phyloP scores from a whole-genome alignment of 768 basidiomycete genomes.

The Boletus bicolor region DNA sequence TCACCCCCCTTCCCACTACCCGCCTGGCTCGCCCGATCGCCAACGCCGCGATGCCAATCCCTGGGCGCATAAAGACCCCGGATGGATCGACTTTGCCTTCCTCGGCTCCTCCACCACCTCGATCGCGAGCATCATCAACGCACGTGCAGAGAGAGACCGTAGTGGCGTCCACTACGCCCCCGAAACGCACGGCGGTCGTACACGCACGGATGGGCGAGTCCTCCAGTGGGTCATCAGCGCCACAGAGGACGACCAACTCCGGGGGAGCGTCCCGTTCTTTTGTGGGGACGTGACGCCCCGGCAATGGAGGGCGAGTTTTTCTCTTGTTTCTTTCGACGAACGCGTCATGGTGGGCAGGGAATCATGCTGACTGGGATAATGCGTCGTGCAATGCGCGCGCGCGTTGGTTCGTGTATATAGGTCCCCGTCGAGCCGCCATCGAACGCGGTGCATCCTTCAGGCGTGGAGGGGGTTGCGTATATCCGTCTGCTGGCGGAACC shows the following conservation, averaged over 20 bases:
- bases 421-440: slow-evolving; percentile 48
- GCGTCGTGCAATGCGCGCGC: too few relatives aligned
- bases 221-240: slow-evolving; percentile 58
- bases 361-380: background rate
- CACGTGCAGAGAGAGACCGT: slow-evolving; percentile 40
- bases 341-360: background rate
- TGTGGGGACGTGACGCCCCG: slow-evolving; percentile 72
- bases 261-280: slow-evolving; percentile 59
- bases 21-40: slow-evolving; percentile 45
- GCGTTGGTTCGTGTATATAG: slow-evolving; percentile 26
- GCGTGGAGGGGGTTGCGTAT: slow-evolving; percentile 47
- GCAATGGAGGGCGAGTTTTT: slow-evolving; percentile 46
- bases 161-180: slow-evolving; percentile 40
- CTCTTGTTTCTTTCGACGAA: background rate
- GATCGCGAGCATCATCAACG: slow-evolving; percentile 55
- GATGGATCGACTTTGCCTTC: slow-evolving; percentile 69
- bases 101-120: slow-evolving; percentile 48
- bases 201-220: slow-evolving; percentile 49
- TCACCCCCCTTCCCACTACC: slow-evolving; percentile 51
- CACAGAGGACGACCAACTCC: slow-evolving; percentile 26
- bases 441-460: slow-evolving; percentile 50
- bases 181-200: slow-evolving; percentile 54
- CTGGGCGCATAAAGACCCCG: slow-evolving; percentile 54
- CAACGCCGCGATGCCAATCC: slow-evolving; percentile 41
- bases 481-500: slow-evolving; percentile 41